These are phyloP conservation scores for Neofusicoccum ribis DNA, from an alignment of 2,329 filamentous ascomycete species.

Conservation along the genomic window DNA sequence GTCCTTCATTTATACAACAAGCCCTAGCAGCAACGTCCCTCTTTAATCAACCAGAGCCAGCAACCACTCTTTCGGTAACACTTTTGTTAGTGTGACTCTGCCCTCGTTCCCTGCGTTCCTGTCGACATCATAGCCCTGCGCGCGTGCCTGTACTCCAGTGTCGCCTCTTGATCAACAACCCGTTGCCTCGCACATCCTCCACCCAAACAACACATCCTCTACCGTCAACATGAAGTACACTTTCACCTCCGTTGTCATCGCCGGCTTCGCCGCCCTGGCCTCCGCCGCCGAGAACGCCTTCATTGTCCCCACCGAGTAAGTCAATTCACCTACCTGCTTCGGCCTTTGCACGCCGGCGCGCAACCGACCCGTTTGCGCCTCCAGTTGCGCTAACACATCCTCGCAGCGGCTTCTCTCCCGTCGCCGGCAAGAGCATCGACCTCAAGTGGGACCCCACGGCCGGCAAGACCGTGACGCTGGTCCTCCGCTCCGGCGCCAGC, in stretches of 20 bases:
- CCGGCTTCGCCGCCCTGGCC: conserved; percentile 46
- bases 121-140: conserved; percentile 3
- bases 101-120: not conserved
- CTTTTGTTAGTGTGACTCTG: conserved; percentile 7
- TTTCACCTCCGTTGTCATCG: conserved; percentile 44
- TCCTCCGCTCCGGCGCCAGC: conserved; percentile 44
- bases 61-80: not conserved
- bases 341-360: too few species aligned
- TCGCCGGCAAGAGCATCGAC: conserved; percentile 47
- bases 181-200: not conserved
- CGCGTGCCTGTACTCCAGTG: not conserved
- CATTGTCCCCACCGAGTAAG: conserved; percentile 30
- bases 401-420: conserved; percentile 47
- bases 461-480: conserved; percentile 51
- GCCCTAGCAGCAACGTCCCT: not conserved
- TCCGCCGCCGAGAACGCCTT: conserved; percentile 51
- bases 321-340: not conserved
- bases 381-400: not conserved
- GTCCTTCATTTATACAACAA: not conserved
- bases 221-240: conserved; percentile 43
- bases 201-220: not conserved
- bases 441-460: conserved; percentile 54
- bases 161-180: not conserved
- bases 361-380: too few species aligned
- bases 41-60: not conserved